A percentile compares a stretch with the other conserved stretches of the same genome.
Conservation (phyloP, 306 rosid genomes). For the Rubus idaeus region DNA sequence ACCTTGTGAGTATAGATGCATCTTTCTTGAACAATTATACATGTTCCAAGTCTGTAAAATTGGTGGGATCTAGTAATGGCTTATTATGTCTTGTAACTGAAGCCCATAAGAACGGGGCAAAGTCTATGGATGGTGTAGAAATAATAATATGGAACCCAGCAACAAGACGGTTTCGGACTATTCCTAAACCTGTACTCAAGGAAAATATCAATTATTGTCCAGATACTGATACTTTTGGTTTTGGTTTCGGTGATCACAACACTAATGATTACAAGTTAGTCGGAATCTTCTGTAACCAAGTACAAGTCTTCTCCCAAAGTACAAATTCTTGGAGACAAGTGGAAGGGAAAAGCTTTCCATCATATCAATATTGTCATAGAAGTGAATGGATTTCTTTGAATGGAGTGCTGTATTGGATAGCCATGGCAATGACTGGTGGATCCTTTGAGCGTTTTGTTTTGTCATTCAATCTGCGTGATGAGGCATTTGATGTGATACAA, state of each 20-base stretch:
- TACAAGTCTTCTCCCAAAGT: not conserved
- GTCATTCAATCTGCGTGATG: not conserved
- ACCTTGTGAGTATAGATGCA: not conserved
- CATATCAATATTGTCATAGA: no score
- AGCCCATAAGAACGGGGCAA: no score
- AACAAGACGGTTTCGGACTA: not conserved
- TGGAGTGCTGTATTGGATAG: not conserved
- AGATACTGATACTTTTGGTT: not conserved
- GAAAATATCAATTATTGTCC: not conserved
- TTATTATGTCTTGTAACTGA: not conserved
- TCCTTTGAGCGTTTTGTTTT: not conserved
- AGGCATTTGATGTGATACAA: not conserved
- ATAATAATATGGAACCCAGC: not conserved
- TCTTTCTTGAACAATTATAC: not conserved
- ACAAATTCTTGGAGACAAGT: not conserved
- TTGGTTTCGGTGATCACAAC: not conserved
- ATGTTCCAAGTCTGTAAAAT: not conserved
- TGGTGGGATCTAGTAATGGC: not conserved
- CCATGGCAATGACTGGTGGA: not conserved
- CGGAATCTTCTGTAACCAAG: not conserved
- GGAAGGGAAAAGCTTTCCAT: not conserved
- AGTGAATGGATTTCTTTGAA: not conserved
- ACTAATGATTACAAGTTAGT: not conserved
- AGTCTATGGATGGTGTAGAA: not conserved
- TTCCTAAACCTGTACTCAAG: not conserved